These are phyloP conservation scores for Cryptosporidium bovis DNA, from an alignment of 169 alveolate species.

Conservation along the genomic window DNA sequence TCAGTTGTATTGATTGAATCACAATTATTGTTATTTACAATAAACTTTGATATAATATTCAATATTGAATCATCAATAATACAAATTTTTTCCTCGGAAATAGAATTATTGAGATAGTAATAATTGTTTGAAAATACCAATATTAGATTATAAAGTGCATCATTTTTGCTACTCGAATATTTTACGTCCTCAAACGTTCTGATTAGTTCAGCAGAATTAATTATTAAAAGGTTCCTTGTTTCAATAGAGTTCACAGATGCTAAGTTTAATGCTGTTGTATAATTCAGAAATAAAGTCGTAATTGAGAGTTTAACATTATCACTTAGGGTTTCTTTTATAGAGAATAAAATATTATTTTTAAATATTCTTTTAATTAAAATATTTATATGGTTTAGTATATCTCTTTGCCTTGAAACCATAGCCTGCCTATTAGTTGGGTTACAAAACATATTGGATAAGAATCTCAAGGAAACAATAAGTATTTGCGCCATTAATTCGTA, in stretches of 20 bases:
- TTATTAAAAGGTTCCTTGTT: constrained; percentile 8
- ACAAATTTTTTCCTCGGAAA: not conserved
- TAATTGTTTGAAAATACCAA: constrained; percentile 37
- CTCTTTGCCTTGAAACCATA: constrained; percentile 4
- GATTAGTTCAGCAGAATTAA: constrained; percentile 5
- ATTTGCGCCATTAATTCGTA: constrained; percentile 5
- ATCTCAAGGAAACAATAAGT: constrained; percentile 14
- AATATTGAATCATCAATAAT: constrained; percentile 16
- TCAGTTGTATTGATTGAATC: not conserved
- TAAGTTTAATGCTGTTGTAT: constrained; percentile 30
- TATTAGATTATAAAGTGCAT: constrained; percentile 24
- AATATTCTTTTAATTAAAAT: not conserved
- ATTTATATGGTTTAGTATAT: not conserved
- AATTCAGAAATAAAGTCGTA: constrained; percentile 13
- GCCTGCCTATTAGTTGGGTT: constrained; percentile 60
- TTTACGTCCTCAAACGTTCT: not conserved
- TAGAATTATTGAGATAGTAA: not conserved
- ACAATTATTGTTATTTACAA: not conserved
- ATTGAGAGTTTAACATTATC: constrained; percentile 28
- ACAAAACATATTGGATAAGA: constrained; percentile 40
- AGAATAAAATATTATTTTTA: constrained; percentile 1
- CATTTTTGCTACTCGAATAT: not conserved
- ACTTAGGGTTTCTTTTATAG: constrained; percentile 11
- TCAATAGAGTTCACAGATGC: not conserved
- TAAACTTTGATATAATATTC: not conserved